These are phyloP conservation scores for Colletotrichum falcatum DNA, from an alignment of 2,329 filamentous ascomycete genomes.

Conservation along the genomic window DNA sequence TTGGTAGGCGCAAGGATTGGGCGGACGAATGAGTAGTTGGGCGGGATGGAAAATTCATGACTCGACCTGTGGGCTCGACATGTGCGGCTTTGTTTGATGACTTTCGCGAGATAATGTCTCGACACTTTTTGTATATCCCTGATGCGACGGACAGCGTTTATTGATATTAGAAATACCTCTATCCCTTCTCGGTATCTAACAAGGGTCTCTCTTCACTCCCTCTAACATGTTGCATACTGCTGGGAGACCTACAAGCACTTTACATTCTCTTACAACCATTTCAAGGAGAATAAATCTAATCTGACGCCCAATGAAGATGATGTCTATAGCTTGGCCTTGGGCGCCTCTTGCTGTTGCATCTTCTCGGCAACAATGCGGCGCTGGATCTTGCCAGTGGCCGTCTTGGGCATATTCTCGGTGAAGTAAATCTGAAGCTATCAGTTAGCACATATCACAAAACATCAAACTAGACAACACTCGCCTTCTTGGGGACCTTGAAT, in stretches of 20 bases:
- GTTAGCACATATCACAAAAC: neutral
- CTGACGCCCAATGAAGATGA: neutral
- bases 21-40: neutral
- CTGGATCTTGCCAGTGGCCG: constrained; percentile 92
- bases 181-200: constrained; percentile 26
- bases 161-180: constrained; percentile 20
- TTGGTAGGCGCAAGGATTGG: neutral
- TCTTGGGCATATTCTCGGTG: constrained; percentile 88
- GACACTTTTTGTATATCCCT: neutral
- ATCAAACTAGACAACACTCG: constrained; percentile 50
- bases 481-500: constrained; percentile 89
- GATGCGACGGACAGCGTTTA: constrained; percentile 5
- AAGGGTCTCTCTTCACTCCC: constrained; percentile 14
- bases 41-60: neutral
- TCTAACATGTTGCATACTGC: neutral
- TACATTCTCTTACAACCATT: constrained; percentile 3
- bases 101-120: neutral
- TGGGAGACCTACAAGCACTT: neutral
- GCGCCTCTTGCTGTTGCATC: constrained; percentile 77
- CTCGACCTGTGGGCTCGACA: neutral
- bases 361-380: constrained; percentile 86
- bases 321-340: constrained; percentile 65
- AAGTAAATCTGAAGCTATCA: constrained; percentile 74
- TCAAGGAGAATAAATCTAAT: neutral
- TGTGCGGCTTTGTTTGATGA: constrained; percentile 6